These are phyloP conservation scores for Seminavis robusta DNA, from an alignment of 108 stramenopile genomes.

Conservation along the genomic window DNA sequence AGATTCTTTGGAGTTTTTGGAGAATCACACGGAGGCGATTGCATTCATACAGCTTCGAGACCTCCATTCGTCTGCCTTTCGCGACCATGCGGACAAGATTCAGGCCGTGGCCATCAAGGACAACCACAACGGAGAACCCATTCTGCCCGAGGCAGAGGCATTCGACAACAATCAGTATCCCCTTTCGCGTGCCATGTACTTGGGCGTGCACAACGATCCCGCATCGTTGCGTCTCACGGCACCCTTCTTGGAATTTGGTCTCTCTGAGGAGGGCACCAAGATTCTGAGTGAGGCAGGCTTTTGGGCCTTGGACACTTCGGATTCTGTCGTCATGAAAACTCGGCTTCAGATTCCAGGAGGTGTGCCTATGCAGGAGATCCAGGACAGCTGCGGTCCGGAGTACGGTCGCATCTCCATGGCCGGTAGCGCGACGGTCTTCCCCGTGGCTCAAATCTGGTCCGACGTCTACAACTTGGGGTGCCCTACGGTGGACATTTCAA, in stretches of 20 bases:
- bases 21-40: too few species aligned
- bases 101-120: conserved; percentile 19
- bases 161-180: conserved; percentile 16
- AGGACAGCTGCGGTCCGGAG: too few species aligned
- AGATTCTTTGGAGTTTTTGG: too few species aligned
- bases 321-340: too few species aligned
- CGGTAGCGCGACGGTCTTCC: conserved; percentile 14
- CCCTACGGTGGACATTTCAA: neutral
- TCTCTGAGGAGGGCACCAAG: neutral
- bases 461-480: conserved; percentile 16
- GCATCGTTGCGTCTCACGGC: neutral
- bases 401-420: conserved; percentile 12
- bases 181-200: conserved; percentile 9
- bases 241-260: neutral
- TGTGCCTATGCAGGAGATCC: too few species aligned
- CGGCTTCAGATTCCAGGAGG: too few species aligned
- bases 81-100: conserved; percentile 5
- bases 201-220: neutral
- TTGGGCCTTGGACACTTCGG: too few species aligned
- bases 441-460: conserved; percentile 8
- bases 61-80: too few species aligned
- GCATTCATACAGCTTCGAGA: too few species aligned
- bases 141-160: conserved; percentile 1
- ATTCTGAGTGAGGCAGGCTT: too few species aligned
- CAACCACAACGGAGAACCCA: neutral